Conservation (phyloP, 495 filamentous ascomycete genomes). For the Patellaria atrata region DNA sequence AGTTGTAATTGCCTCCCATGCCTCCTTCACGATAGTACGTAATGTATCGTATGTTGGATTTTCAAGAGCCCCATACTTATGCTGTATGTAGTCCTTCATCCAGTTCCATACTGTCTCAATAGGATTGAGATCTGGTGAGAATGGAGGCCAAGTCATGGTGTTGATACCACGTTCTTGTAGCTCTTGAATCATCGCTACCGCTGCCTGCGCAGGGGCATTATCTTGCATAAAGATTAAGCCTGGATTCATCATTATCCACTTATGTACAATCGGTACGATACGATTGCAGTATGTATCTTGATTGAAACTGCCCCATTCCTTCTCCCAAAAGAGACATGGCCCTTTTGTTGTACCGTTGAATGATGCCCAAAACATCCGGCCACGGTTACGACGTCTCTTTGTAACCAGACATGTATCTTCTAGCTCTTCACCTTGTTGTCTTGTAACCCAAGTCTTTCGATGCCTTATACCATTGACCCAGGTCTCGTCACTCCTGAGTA, state of each 20-base stretch:
- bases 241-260: slow-evolving; percentile 10
- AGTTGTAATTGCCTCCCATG: slow-evolving; percentile 5
- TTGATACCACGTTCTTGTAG: background rate
- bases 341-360: slow-evolving; percentile 13
- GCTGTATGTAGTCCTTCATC: slow-evolving; percentile 14
- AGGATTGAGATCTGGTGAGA: slow-evolving; percentile 19
- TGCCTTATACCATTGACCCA: slow-evolving; percentile 9
- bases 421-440: slow-evolving; percentile 12
- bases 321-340: slow-evolving; percentile 19
- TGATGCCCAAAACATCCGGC: slow-evolving; percentile 22
- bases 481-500: slow-evolving; percentile 14
- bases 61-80: background rate
- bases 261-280: slow-evolving; percentile 9
- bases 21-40: slow-evolving; percentile 4
- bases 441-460: slow-evolving; percentile 11
- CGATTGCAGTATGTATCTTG: slow-evolving; percentile 5
- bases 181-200: slow-evolving; percentile 3
- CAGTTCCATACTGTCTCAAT: slow-evolving; percentile 20
- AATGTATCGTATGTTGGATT: slow-evolving; percentile 7
- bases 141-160: slow-evolving; percentile 18
- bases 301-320: slow-evolving; percentile 14
- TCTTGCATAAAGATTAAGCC: slow-evolving; percentile 13
- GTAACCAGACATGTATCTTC: slow-evolving; percentile 16
- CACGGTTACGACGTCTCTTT: slow-evolving; percentile 10
- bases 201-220: slow-evolving; percentile 12